These are phyloP conservation scores for Alternaria metachromatica DNA, from an alignment of 2,329 filamentous ascomycete species.

Conservation along the genomic window DNA sequence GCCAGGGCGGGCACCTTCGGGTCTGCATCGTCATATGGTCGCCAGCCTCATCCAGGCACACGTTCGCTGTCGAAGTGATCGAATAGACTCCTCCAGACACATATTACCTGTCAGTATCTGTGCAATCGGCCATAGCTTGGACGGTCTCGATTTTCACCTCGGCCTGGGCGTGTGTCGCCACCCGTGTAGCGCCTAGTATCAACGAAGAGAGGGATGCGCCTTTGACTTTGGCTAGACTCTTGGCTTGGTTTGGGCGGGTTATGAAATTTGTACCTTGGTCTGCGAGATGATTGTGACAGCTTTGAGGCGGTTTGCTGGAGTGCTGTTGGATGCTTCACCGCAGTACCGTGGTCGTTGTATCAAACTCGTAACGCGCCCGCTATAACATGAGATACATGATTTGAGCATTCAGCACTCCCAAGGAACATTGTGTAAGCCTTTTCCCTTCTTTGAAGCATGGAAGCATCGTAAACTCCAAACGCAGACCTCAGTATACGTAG, in stretches of 20 bases:
- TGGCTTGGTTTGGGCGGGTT: neutral
- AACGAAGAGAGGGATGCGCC: neutral
- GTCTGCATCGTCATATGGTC: neutral
- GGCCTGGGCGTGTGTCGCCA: neutral
- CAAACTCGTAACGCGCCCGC: neutral
- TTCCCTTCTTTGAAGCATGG: conserved; percentile 6
- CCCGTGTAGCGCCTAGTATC: neutral
- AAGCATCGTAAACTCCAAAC: neutral
- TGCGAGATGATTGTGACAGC: neutral
- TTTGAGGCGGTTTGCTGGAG: neutral
- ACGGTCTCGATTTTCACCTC: neutral
- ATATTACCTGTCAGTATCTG: neutral
- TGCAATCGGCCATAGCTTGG: neutral
- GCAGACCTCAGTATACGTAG: neutral
- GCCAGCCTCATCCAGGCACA: neutral
- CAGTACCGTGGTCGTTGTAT: neutral
- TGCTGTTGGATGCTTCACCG: neutral
- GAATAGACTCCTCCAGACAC: neutral
- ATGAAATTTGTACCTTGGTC: neutral
- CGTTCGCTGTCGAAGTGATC: neutral
- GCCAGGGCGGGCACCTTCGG: neutral
- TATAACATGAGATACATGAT: neutral
- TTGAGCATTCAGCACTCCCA: neutral
- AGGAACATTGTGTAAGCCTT: neutral
- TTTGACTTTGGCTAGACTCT: neutral